Evolutionary conservation across 371 early-diverging fungal species (phyloP), one percentile per base, ranked within the genome.

Genomic region (Mortierella sp.): DNA sequence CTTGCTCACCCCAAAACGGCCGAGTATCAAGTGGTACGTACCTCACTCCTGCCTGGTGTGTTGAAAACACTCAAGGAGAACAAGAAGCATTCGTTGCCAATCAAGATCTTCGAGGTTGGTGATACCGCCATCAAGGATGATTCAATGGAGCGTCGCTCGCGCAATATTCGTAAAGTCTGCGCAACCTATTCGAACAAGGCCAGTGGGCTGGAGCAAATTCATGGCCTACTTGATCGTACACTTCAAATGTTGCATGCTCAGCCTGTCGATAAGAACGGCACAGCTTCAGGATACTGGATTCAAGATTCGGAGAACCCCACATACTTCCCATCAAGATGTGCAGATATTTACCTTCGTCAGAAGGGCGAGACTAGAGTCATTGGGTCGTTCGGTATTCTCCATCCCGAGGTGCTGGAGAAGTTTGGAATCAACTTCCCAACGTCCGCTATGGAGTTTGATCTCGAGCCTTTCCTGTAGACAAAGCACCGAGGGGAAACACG

Each of bases 21-120:
- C 26, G 99, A 99, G 79, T 98, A 94, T 82, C 93, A 97, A 81
- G 97, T 96, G n/a, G 95, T 98, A 39, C 93, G 99, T 57, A 95
- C 96, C 14, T 91, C 94, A 13, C 84, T 99, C 46, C 81, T 99
- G 41, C 98, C 98, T 13, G 99, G 99, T 51, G 82, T 99, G 19
- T 85, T 99, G 57, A 99, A 99, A 90, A 96, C 98, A 3, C 72
- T 99, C 50, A 82, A 90, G 69, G 87, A 90, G 66, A 99, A 99
- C 90, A 94, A 92, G 82, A 93, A 93, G 71, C 86, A 91, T 54
- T 86, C 97, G 10, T 83, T 99, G 54, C 99, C 99, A 5, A 81
- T 99, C 83, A 93, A 94, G 83, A 80, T 99, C 51, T 99, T 99
- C 83, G 99, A 99, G 79, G 95, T 98, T 18, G 93, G 95, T 38